A percentile compares a stretch with the other conserved stretches of the same genome.
Conservation (phyloP, 768 basidiomycete genomes). For the Psilocybe tampanensis region DNA sequence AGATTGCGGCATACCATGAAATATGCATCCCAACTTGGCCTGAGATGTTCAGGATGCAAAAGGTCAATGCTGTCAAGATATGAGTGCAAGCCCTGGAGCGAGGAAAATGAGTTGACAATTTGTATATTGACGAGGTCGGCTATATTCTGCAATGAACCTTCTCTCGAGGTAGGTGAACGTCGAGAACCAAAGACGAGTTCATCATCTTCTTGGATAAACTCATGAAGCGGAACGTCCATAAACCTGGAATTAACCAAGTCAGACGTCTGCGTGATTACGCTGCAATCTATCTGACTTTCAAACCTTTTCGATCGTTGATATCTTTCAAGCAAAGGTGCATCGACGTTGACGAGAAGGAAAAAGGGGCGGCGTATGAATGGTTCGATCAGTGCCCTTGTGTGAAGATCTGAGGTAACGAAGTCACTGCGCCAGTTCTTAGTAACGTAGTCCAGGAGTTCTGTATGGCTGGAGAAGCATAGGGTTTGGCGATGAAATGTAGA, state of each 20-base stretch:
- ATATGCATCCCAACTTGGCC: constrained; percentile 95
- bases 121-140: constrained; percentile 60
- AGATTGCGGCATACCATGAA: constrained; percentile 74
- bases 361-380: constrained; percentile 86
- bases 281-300: constrained; percentile 16
- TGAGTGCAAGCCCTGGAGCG: constrained; percentile 51
- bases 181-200: constrained; percentile 57
- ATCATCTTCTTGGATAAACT: constrained; percentile 80
- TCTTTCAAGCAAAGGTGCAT: constrained; percentile 78
- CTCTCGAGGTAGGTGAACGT: constrained; percentile 7
- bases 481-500: constrained; percentile 17
- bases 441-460: constrained; percentile 67
- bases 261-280: background rate
- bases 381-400: constrained; percentile 55
- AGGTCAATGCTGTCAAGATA: constrained; percentile 75
- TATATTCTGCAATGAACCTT: constrained; percentile 31
- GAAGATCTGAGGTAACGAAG: constrained; percentile 81
- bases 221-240: constrained; percentile 52
- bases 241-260: constrained; percentile 6
- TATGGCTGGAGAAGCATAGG: constrained; percentile 46
- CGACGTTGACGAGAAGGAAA: constrained; percentile 81
- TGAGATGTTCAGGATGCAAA: constrained; percentile 68
- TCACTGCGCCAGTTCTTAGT: constrained; percentile 81
- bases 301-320: constrained; percentile 62
- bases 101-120: constrained; percentile 65